Percentiles rank a stretch among this genome's conserved stretches.
Evolutionary conservation across 1,284 basidiomycete genomes (phyloP).

Genomic region (Rhodotorula sp.): DNA sequence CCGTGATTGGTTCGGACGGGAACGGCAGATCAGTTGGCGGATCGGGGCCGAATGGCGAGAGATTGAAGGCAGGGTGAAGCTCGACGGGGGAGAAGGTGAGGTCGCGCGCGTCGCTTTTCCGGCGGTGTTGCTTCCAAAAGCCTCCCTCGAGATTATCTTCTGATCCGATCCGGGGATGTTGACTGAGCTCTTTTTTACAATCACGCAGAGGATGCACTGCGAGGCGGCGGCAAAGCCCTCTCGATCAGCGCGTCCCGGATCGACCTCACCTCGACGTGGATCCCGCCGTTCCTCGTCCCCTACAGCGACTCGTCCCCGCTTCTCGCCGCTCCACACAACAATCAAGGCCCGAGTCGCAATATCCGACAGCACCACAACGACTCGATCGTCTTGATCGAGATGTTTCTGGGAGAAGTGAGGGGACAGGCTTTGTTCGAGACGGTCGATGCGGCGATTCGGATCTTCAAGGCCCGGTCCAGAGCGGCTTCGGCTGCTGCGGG

Average conservation of each 20-base stretch:
- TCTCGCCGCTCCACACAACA: background rate
- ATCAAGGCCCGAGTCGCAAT: background rate
- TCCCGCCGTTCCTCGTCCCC: conserved; percentile 22
- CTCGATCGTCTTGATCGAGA: conserved; percentile 32
- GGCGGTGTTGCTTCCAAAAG: too few species aligned
- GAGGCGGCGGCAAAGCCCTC: conserved; percentile 22
- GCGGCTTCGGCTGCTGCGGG: background rate
- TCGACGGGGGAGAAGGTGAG: conserved; percentile 28
- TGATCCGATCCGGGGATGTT: too few species aligned
- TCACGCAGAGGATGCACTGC: conserved; percentile 20
- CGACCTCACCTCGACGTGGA: conserved; percentile 39
- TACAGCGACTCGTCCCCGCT: background rate
- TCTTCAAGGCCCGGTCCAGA: conserved; percentile 23
- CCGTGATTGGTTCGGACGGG: conserved; percentile 30
- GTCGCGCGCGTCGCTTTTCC: background rate
- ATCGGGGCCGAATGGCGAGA: conserved; percentile 32
- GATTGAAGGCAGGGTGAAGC: conserved; percentile 37
- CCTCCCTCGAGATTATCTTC: background rate
- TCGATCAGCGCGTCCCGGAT: conserved; percentile 37
- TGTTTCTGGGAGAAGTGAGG: conserved; percentile 33
- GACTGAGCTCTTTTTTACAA: too few species aligned
- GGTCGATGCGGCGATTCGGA: conserved; percentile 30
- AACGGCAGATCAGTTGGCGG: conserved; percentile 14
- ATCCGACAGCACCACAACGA: conserved; percentile 28
- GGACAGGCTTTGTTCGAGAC: conserved; percentile 40